phyloP scores from a whole-genome alignment of 2,329 filamentous ascomycete genomes.

The Penicillium sp. region DNA sequence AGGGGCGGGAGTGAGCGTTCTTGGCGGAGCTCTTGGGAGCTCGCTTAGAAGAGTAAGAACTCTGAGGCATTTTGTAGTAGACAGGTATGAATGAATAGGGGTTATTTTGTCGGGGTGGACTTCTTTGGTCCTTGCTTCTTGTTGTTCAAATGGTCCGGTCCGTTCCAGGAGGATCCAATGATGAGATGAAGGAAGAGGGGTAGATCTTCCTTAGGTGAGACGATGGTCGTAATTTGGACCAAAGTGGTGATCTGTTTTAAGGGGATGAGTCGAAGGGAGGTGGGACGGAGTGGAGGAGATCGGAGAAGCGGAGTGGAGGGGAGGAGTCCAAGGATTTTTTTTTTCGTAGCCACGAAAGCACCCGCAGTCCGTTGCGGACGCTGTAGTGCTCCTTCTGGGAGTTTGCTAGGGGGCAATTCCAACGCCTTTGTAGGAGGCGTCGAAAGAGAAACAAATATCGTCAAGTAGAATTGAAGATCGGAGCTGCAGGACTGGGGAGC shows the following conservation, averaged over 20 bases:
- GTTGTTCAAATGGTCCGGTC: background rate
- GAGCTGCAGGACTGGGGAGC: slow-evolving; percentile 85
- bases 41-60: slow-evolving; percentile 30
- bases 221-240: background rate
- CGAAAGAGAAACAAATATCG: slow-evolving; percentile 57
- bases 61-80: slow-evolving; percentile 27
- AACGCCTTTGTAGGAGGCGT: slow-evolving; percentile 50
- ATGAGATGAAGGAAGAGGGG: background rate
- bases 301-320: slow-evolving; percentile 17
- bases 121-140: slow-evolving; percentile 5
- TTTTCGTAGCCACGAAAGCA: slow-evolving; percentile 33
- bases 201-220: background rate
- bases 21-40: slow-evolving; percentile 29
- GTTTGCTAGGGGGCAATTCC: slow-evolving; percentile 58
- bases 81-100: background rate
- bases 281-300: slow-evolving; percentile 17
- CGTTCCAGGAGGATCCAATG: background rate
- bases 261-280: slow-evolving; percentile 11
- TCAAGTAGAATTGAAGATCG: slow-evolving; percentile 61
- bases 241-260: slow-evolving; percentile 1
- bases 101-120: background rate
- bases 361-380: slow-evolving; percentile 39
- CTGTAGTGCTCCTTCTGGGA: slow-evolving; percentile 40
- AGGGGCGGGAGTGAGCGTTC: slow-evolving; percentile 22
- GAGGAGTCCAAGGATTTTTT: slow-evolving; percentile 14